Evolutionary conservation across 495 filamentous ascomycete species (phyloP).

Genomic region (Aspergillus homomorphus): DNA sequence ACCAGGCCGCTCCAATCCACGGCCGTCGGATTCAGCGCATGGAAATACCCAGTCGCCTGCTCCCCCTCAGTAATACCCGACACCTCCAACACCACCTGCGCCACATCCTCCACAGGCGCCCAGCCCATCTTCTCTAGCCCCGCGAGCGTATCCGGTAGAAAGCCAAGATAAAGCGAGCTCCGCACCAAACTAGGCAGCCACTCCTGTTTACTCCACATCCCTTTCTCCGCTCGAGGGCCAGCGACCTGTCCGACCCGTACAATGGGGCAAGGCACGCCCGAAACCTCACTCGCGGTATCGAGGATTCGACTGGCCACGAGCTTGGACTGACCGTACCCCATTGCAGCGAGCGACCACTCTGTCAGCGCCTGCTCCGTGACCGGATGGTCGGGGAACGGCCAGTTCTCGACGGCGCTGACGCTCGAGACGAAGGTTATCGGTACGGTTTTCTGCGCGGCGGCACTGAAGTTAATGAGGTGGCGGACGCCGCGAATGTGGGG

Average conservation of each 20-base stretch:
- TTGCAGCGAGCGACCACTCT: slow-evolving; percentile 16
- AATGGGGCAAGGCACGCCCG: slow-evolving; percentile 37
- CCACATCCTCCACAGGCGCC: slow-evolving; percentile 21
- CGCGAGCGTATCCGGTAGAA: slow-evolving; percentile 15
- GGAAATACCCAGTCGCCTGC: slow-evolving; percentile 15
- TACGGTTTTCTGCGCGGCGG: neutral
- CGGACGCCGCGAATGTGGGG: slow-evolving; percentile 50
- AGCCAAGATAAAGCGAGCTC: slow-evolving; percentile 18
- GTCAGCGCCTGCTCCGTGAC: slow-evolving; percentile 6
- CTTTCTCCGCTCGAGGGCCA: slow-evolving; percentile 32
- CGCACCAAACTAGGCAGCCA: slow-evolving; percentile 32
- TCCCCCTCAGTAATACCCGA: slow-evolving; percentile 1
- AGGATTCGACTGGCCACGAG: slow-evolving; percentile 47
- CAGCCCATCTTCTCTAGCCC: slow-evolving; percentile 11
- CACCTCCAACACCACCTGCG: slow-evolving; percentile 13
- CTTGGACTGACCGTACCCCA: slow-evolving; percentile 55
- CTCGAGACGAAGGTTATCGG: slow-evolving; percentile 14
- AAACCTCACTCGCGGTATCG: slow-evolving; percentile 33
- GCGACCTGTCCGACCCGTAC: slow-evolving; percentile 57
- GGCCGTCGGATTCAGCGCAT: slow-evolving; percentile 15
- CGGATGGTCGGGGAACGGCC: neutral
- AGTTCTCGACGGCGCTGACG: slow-evolving; percentile 9
- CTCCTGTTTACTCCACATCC: slow-evolving; percentile 35
- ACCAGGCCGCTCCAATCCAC: slow-evolving; percentile 10
- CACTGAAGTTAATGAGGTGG: slow-evolving; percentile 47